Evolutionary conservation across 1,284 basidiomycete genomes (phyloP), one percentile per base, ranked within the genome.

Genomic region (Trichosporon sp.): DNA sequence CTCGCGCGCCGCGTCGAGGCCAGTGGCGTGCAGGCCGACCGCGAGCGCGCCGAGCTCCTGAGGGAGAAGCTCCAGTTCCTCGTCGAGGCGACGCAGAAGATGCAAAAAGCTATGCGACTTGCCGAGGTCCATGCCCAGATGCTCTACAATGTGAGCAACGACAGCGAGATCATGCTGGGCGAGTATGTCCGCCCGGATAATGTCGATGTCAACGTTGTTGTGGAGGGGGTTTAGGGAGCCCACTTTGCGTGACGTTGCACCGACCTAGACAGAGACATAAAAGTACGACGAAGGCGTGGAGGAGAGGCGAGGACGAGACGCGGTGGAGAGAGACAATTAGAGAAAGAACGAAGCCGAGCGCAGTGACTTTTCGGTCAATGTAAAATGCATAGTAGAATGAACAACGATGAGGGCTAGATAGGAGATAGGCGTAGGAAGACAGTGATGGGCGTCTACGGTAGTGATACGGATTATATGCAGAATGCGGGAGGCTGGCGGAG

Each of bases 161-260:
- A 70, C 31, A 59, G 67, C 14, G 74, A 75, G 65, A 69, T 68
- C 69, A 73, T 71, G 72, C 54, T 75, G 32, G 74, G 74, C 63
- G 74, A 75, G 70, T 75, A 70, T 65, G 32, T 46, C n/a, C 71
- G 74, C 0, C 74, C 71, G 1, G 74, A 75, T 68, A 75, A 75
- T n/a, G 21, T 69, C 14, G 71, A 72, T 38, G 68, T 74, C 19
- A 19, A 38, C 10, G 43, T 66, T 19, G 3, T 1, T 7, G 19
- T 16, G 4, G 51, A 19, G 48, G 48, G 32, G 3, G 51, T 54
- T 19, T 68, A 40, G 31, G 51, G 51, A 19, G 21, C 51, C 4
- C 51, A 6, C 16, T 26, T 21, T 10, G 26, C 26, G 26, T 26
- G 26, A 26, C 26, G 26, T 26, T 26, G 26, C 26, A 26, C 26